Evolutionary conservation across 176 grass and related monocot species (phyloP), one percentile per base, ranked within the genome.

Genomic region (Sorghum bicolor): DNA sequence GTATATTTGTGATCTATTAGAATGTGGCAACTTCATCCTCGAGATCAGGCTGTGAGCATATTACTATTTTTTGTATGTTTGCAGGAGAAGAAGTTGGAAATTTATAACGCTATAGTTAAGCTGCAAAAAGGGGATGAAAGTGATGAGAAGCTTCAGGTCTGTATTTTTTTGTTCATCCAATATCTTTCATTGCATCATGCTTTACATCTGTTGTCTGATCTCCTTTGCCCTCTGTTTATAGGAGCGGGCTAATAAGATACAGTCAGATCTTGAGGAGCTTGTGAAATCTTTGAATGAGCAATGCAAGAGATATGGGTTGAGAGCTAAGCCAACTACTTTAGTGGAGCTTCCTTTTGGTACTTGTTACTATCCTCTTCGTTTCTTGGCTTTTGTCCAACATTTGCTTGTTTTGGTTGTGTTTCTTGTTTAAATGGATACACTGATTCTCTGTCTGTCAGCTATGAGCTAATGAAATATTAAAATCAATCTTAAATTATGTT

Each of bases 331-430:
- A 88, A 92, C 87, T 44, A 91, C 96, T 83, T 86, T 99, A 80
- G 78, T 88, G 57, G 96, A 99, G 82, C 96, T 99, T 92, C 96
- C 96, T 78, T 99, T 99, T 85, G 96, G 96, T 96, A 96, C 52
- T 79, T 91, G 72, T 34, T 79, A 72, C 45, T 77, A 86, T 71
- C 33, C 22, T 85, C 48, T 87, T 86, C 85, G 26, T 67, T 41
- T 73, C 17, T 87, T 78, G 14, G 7, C 36, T 88, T 76, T 17
- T 83, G 68, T 57, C 65, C 57, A 77, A 64, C 8, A 22, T 64
- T 77, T 81, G 6, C 30, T 19, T 64, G 32, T 83, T 70, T 52
- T 74, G 6, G 57, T 66, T 65, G 2, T 0, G 2, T 28, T 38
- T 83, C 57, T 79, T 72, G 58, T 73, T 78, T 67, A 28, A 72